A percentile compares a stretch with the other conserved stretches of the same genome.
These are phyloP conservation scores for Penicillium sp. DNA, from an alignment of 2,329 filamentous ascomycete species.

Conservation along the genomic window DNA sequence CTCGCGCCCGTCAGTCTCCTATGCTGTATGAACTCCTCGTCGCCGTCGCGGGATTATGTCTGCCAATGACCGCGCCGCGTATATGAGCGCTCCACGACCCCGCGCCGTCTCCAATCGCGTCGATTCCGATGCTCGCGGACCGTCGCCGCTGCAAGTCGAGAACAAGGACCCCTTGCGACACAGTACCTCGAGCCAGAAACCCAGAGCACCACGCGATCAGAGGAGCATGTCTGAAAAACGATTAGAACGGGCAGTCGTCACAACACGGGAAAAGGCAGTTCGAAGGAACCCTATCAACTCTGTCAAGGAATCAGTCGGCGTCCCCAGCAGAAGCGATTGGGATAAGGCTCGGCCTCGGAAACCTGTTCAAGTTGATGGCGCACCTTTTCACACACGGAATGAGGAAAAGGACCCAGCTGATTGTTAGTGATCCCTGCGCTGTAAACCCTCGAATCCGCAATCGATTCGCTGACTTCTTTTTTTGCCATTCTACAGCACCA, in stretches of 20 bases:
- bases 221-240: conserved; percentile 41
- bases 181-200: conserved; percentile 34
- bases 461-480: conserved; percentile 17
- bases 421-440: conserved; percentile 26
- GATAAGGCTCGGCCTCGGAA: conserved; percentile 36
- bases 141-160: conserved; percentile 32
- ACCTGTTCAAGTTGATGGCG: conserved; percentile 21
- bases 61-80: conserved; percentile 41
- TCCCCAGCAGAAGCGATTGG: conserved; percentile 36
- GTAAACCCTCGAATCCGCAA: background rate
- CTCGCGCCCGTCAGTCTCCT: conserved; percentile 2
- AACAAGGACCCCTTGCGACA: conserved; percentile 35
- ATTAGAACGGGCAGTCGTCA: conserved; percentile 50
- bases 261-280: conserved; percentile 62
- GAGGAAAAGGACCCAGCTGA: conserved; percentile 36
- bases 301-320: conserved; percentile 41
- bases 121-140: conserved; percentile 33
- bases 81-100: conserved; percentile 41
- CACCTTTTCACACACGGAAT: conserved; percentile 28
- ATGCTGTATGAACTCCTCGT: conserved; percentile 26
- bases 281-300: conserved; percentile 64
- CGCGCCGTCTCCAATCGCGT: conserved; percentile 44
- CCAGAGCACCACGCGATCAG: conserved; percentile 35
- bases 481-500: conserved; percentile 34
- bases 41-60: conserved; percentile 36